These are phyloP conservation scores for Calonectria hongkongensis DNA, from an alignment of 2,329 filamentous ascomycete species.

Conservation along the genomic window DNA sequence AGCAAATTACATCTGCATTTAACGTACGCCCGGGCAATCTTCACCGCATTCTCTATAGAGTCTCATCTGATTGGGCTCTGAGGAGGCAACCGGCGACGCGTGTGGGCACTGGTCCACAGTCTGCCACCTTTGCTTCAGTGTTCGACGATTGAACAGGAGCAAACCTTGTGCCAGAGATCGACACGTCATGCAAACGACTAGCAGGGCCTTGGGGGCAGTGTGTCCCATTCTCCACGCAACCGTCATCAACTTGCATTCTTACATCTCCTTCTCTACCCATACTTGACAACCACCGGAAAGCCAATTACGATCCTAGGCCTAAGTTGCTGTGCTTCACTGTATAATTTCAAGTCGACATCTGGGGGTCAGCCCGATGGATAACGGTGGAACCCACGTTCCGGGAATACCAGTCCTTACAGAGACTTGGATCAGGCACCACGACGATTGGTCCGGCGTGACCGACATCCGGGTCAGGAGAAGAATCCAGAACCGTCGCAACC, in stretches of 20 bases:
- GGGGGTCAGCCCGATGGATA: background rate
- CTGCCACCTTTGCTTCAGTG: background rate
- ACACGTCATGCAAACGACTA: background rate
- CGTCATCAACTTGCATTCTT: slow-evolving; percentile 6
- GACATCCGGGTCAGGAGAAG: slow-evolving; percentile 7
- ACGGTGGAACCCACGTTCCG: background rate
- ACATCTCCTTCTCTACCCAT: background rate
- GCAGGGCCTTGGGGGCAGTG: background rate
- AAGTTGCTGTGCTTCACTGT: background rate
- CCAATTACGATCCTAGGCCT: background rate
- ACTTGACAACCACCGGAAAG: background rate
- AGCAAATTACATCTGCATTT: too few species aligned
- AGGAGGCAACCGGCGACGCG: background rate
- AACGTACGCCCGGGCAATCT: background rate
- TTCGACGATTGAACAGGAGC: background rate
- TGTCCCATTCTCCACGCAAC: slow-evolving; percentile 8
- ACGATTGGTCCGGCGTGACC: slow-evolving; percentile 18
- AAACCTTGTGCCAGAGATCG: background rate
- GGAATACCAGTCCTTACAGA: background rate
- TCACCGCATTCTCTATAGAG: slow-evolving; percentile 6
- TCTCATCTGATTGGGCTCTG: slow-evolving; percentile 1
- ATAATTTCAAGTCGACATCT: background rate
- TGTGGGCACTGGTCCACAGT: background rate
- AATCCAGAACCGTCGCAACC: slow-evolving; percentile 22
- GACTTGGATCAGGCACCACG: slow-evolving; percentile 3